These are phyloP conservation scores for Bretschneidera sinensis DNA, from an alignment of 345 rosid species.

Conservation along the genomic window DNA sequence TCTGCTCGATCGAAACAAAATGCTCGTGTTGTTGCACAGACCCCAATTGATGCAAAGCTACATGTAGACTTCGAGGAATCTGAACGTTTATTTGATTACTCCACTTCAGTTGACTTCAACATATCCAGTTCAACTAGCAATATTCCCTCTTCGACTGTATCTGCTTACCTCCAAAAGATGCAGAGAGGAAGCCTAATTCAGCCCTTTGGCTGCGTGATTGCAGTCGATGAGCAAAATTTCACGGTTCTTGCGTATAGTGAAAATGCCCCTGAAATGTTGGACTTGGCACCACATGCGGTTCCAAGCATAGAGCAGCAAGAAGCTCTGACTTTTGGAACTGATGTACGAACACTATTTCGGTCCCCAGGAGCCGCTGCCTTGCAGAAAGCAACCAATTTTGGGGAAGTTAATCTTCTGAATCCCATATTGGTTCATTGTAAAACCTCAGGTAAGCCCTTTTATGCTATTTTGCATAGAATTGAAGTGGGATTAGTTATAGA, in stretches of 20 bases:
- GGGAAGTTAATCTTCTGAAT: constrained; percentile 65
- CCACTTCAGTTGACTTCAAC: constrained; percentile 54
- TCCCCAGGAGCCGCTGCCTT: constrained; percentile 56
- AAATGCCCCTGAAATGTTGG: constrained; percentile 75
- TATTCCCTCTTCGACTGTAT: constrained; percentile 52
- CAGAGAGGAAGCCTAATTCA: constrained; percentile 73
- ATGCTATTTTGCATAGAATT: constrained; percentile 70
- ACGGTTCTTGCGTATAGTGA: constrained; percentile 63
- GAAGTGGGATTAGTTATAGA: constrained; percentile 74
- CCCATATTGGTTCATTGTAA: constrained; percentile 66
- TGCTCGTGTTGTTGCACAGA: constrained; percentile 54
- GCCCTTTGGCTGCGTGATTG: constrained; percentile 77
- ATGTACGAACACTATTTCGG: constrained; percentile 55
- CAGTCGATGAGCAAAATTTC: constrained; percentile 58
- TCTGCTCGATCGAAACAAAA: constrained; percentile 48
- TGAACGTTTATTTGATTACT: constrained; percentile 54
- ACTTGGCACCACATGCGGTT: constrained; percentile 64
- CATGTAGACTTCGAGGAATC: constrained; percentile 64
- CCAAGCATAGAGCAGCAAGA: constrained; percentile 70
- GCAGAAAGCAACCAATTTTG: constrained; percentile 63
- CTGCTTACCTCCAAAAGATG: constrained; percentile 73
- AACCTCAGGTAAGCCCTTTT: constrained; percentile 68
- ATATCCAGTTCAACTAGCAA: constrained; percentile 50
- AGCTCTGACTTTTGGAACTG: constrained; percentile 54
- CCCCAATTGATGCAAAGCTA: constrained; percentile 69